Evolutionary conservation across 129 eudicot genomes (phyloP).

Genomic region (Artemisia tridentata): DNA sequence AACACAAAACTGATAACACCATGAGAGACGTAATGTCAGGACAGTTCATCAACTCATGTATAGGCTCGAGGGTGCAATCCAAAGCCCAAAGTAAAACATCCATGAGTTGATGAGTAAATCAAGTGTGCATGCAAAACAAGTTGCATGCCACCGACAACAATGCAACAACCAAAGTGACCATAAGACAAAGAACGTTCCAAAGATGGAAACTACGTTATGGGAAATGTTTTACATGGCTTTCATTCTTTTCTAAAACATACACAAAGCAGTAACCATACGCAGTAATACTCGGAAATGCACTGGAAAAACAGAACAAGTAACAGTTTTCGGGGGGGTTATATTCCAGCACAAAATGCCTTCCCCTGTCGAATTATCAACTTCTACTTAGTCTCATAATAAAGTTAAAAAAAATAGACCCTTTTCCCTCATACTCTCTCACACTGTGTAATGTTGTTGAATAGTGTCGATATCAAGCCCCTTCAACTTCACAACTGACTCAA

Average conservation of each 20-base stretch:
- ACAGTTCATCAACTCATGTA: too few species aligned
- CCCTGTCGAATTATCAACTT: conserved; percentile 34
- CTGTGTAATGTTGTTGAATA: conserved; percentile 90
- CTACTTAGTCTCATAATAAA: conserved; percentile 34
- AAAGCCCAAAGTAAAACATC: too few species aligned
- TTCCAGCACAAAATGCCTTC: conserved; percentile 29
- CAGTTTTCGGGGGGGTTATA: conserved; percentile 31
- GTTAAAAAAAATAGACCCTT: conserved; percentile 16
- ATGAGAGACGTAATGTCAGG: too few species aligned
- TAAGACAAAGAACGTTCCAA: not conserved
- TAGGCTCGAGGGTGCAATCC: too few species aligned
- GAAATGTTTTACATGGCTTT: conserved; percentile 26
- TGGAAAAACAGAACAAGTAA: conserved; percentile 29
- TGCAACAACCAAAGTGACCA: not conserved
- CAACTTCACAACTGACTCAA: conserved; percentile 93
- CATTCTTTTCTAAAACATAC: conserved; percentile 28
- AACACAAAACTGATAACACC: too few species aligned
- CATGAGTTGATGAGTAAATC: too few species aligned
- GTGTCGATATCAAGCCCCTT: conserved; percentile 89
- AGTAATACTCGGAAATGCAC: conserved; percentile 26
- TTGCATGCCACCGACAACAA: not conserved
- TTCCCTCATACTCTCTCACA: conserved; percentile 34
- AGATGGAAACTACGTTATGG: conserved; percentile 24
- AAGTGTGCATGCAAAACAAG: not conserved
- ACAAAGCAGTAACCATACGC: conserved; percentile 18